Evolutionary conservation across 2,329 filamentous ascomycete genomes (phyloP), one percentile per base, ranked within the genome.

Genomic region (Eutypa lata): DNA sequence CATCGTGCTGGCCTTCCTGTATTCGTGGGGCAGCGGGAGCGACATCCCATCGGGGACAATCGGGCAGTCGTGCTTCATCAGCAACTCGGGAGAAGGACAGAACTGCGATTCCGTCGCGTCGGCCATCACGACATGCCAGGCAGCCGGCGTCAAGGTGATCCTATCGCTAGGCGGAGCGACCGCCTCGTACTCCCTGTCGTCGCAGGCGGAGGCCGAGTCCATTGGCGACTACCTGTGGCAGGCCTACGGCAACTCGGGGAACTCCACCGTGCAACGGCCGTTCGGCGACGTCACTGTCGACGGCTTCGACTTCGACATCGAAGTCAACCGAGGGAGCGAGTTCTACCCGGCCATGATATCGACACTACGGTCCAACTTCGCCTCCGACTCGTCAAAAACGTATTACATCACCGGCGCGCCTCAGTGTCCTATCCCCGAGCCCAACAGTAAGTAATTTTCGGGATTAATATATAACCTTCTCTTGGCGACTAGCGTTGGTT

Each of bases 381-480:
- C 59, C 8, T 58, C 61, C 0, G 71, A 74, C 51, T 45, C 67
- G 8, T 54, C 57, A 21, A 66, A 69, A 45, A 62, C 59, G 8
- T 77, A 75, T 56, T 73, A 77, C 57, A 75, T 83, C 56, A 74
- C 73, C n/a, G 75, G 72, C 5, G 73, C 75, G 3, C 75, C 75
- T 0, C 75, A 77, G 52, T 78, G 75, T 53, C 65, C 70, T 1
- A 66, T 76, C n/a, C 75, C 75, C 1, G 75, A 77, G 49, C 68
- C 67, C 1, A 72, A 76, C 53, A 71, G n/a, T n/a, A n/a, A n/a
- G n/a, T n/a, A n/a, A n/a, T n/a, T n/a, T n/a, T n/a, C n/a, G n/a
- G n/a, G n/a, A n/a, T n/a, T n/a, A n/a, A n/a, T n/a, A n/a, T n/a
- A n/a, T n/a, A n/a, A n/a, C n/a, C n/a, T n/a, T n/a, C n/a, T n/a